These are phyloP conservation scores for Cladosporium colombiae DNA, from an alignment of 2,329 filamentous ascomycete genomes.

Conservation along the genomic window DNA sequence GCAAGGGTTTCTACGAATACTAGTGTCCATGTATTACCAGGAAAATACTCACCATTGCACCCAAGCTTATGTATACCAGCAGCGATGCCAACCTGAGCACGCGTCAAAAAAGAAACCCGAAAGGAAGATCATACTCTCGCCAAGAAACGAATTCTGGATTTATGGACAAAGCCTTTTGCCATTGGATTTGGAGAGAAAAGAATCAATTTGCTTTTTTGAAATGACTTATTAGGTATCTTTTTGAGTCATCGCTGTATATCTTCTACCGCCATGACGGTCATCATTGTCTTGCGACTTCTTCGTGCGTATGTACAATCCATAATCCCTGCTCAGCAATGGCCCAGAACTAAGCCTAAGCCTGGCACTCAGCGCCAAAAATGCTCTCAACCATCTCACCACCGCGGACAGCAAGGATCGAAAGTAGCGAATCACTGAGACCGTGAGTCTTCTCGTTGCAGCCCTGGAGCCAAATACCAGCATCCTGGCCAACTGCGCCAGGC, in stretches of 20 bases:
- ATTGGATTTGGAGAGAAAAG: neutral
- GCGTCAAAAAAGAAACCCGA: no score
- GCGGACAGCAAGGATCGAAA: constrained; percentile 40
- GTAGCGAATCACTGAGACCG: constrained; percentile 60
- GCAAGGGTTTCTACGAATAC: constrained; percentile 81
- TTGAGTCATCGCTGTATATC: neutral
- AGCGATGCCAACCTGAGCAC: neutral
- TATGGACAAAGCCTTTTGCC: neutral
- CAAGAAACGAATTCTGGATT: neutral
- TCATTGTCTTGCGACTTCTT: constrained; percentile 8
- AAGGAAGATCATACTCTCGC: neutral
- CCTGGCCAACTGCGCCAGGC: constrained; percentile 64
- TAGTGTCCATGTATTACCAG: neutral
- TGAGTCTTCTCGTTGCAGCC: constrained; percentile 92
- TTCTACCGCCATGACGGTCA: neutral
- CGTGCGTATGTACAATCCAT: neutral
- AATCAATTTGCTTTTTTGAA: neutral
- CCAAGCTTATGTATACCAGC: neutral
- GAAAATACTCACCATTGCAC: neutral
- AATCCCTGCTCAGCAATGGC: neutral
- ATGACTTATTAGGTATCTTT: constrained; percentile 5
- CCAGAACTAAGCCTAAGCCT: neutral
- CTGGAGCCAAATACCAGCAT: constrained; percentile 86
- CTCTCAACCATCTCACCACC: constrained; percentile 42
- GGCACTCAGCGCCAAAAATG: constrained; percentile 35